Conservation (phyloP, 805 yeast species). For the Suhomyces prunicola region DNA sequence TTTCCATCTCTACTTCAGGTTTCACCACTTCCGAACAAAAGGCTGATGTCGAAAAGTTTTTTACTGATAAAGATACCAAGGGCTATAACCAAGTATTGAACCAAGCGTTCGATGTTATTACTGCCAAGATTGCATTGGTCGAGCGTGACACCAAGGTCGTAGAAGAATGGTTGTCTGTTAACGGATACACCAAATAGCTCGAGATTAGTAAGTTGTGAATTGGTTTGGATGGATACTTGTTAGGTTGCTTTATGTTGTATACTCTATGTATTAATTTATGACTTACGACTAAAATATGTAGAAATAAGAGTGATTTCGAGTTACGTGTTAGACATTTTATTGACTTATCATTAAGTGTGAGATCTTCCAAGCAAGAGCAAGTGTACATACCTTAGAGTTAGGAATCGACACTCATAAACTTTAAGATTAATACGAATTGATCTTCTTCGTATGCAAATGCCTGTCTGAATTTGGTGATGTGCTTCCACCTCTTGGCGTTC, state of each 20-base stretch:
- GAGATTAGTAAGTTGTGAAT: background rate
- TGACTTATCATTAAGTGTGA: background rate
- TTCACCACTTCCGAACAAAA: slow-evolving; percentile 56
- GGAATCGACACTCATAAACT: slow-evolving; percentile 30
- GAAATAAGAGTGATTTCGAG: background rate
- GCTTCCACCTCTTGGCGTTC: slow-evolving; percentile 42
- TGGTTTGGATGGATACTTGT: background rate
- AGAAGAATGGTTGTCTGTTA: slow-evolving; percentile 45
- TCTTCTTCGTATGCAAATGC: slow-evolving; percentile 37
- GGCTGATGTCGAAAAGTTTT: slow-evolving; percentile 50
- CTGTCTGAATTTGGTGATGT: slow-evolving; percentile 35
- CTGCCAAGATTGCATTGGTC: slow-evolving; percentile 57
- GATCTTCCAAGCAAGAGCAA: background rate
- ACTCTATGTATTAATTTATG: background rate
- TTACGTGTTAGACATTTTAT: background rate
- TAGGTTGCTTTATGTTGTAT: background rate
- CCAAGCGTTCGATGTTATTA: slow-evolving; percentile 59
- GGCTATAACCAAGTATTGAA: slow-evolving; percentile 66
- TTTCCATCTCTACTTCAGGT: slow-evolving; percentile 57
- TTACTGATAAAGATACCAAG: slow-evolving; percentile 51
- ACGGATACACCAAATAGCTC: slow-evolving; percentile 24
- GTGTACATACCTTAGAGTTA: background rate
- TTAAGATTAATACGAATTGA: slow-evolving; percentile 35
- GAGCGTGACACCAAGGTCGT: slow-evolving; percentile 50
- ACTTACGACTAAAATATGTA: background rate